A percentile compares a stretch with the other conserved stretches of the same genome.
phyloP scores from a whole-genome alignment of 2,329 filamentous ascomycete species.

The Cryphonectria naterciae region DNA sequence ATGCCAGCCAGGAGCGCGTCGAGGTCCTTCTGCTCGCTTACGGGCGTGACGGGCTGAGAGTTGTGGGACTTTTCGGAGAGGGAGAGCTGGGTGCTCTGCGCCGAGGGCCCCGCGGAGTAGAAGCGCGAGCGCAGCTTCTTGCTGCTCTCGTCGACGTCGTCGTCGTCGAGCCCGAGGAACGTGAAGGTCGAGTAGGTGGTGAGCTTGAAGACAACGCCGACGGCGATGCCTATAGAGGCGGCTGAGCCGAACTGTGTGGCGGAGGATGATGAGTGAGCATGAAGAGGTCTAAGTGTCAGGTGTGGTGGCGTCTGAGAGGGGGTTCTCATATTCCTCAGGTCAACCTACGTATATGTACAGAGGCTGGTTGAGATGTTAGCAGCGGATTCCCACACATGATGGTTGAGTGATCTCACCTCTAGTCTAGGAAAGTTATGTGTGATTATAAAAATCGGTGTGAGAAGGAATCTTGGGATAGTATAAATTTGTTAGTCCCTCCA shows the following conservation, averaged over 20 bases:
- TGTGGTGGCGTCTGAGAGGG: neutral
- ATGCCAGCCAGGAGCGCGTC: constrained; percentile 24
- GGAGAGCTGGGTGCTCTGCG: constrained; percentile 9
- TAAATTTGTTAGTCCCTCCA: neutral
- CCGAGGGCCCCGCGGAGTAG: neutral
- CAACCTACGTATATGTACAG: constrained; percentile 29
- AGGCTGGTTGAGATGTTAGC: constrained; percentile 22
- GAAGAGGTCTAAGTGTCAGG: neutral
- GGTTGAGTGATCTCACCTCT: constrained; percentile 15
- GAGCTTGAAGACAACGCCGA: constrained; percentile 63
- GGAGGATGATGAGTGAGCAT: constrained; percentile 51
- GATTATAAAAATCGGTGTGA: constrained; percentile 36
- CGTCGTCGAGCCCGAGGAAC: constrained; percentile 48
- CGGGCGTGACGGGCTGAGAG: constrained; percentile 26
- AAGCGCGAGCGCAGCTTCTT: neutral
- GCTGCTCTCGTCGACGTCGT: neutral
- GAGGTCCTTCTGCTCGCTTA: constrained; percentile 19
- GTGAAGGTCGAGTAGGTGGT: constrained; percentile 59
- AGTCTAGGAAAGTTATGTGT: constrained; percentile 17
- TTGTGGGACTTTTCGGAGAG: neutral
- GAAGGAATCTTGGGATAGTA: constrained; percentile 14
- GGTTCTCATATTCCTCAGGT: neutral
- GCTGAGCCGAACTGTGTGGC: constrained; percentile 64
- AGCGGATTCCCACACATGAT: neutral
- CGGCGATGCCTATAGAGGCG: constrained; percentile 65